Evolutionary conservation across 164 flowering plant genomes (phyloP), one percentile per base, ranked within the genome.

Genomic region (Macadamia tetraphylla): DNA sequence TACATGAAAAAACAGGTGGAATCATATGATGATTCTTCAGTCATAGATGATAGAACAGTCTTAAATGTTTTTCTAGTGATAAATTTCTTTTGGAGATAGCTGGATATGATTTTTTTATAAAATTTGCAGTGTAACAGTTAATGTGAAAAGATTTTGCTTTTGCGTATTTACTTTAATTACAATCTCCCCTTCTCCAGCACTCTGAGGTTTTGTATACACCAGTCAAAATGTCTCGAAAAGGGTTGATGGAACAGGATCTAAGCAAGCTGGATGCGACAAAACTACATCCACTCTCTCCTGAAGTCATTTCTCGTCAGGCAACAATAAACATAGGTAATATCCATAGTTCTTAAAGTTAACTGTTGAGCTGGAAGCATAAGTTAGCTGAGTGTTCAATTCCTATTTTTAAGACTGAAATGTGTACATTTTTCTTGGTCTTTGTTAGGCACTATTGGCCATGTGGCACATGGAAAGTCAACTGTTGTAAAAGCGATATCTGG

Each of bases 381-480:
- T 35, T 5, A 35, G 40, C 3, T 5, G 32, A 66, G 18, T 61
- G 64, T 13, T 13, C 9, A 32, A n/a, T 32, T 23, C 49, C 9
- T 35, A 35, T 51, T 32, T 0, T 64, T 67, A 17, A 12, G 64
- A 48, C 66, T 69, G 10, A 18, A 3, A 63, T 64, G 31, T n/a
- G 43, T 61, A 5, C 35, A 51, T 46, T 23, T 35, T 15, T 6
- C 32, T 10, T 15, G 29, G 3, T 55, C 23, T 58, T 61, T 69
- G 2, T 32, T 73, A 92, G 96, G 98, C 11, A 92, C 98, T 5
- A 92, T 92, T 61, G 98, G 98, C 43, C 98, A 90, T 78, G 98
- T 92, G 90, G 98, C 98, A 0, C 98, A 92, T 83, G 98, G 97
- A 7, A 92, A 90, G 71, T 92, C 95, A 14, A 92, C 98, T 4